Percentiles rank a stretch among this genome's conserved stretches.
Conservation (phyloP, 345 rosid species). For the Isatis tinctoria region DNA sequence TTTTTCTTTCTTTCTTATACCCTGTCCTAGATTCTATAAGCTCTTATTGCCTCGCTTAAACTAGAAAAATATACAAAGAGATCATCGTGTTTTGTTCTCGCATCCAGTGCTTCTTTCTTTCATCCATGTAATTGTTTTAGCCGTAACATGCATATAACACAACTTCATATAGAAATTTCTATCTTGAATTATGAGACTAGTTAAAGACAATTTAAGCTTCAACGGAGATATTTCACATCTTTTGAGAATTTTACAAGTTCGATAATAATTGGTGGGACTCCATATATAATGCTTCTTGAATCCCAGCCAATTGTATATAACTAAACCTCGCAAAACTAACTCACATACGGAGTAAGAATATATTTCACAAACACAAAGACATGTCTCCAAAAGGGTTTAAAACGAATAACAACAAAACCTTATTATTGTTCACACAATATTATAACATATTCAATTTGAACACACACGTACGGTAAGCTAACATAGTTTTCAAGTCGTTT, state of each 20-base stretch:
- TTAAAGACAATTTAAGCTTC: constrained; percentile 21
- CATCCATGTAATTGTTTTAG: neutral
- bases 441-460: constrained; percentile 4
- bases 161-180: neutral
- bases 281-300: constrained; percentile 16
- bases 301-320: neutral
- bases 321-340: neutral
- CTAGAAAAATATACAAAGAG: neutral
- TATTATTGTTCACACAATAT: neutral
- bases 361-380: neutral
- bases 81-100: neutral
- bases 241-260: neutral
- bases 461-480: constrained; percentile 20
- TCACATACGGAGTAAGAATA: neutral
- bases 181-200: neutral
- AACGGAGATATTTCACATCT: neutral
- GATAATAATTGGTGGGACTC: constrained; percentile 8
- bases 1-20: neutral
- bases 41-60: neutral
- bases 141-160: neutral
- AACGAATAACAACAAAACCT: constrained; percentile 3
- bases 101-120: neutral
- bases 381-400: neutral
- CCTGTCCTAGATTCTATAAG: neutral
- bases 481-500: neutral